Evolutionary conservation across 23 red algal genomes (phyloP), one percentile per base, ranked within the genome.

Genomic region (Porphyridium purpureum): DNA sequence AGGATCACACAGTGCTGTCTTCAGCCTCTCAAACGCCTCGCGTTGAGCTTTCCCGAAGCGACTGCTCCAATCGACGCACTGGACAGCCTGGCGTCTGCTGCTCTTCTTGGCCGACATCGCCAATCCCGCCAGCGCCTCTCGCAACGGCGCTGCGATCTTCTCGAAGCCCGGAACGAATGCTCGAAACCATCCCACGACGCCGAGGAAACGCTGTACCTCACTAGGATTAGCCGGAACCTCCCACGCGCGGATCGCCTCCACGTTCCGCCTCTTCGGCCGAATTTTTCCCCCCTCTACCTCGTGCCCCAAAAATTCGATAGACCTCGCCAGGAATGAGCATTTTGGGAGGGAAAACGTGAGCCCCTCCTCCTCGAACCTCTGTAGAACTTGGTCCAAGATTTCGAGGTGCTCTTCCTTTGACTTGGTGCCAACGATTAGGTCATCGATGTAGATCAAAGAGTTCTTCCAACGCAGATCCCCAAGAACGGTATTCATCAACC

Each of bases 241-340:
- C 0, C 31, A 2, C 27, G 15, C 27, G 21, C 8, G 25, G 60
- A 66, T 5, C 17, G 40, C 1, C 21, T 22, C 30, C 11, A 8
- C 31, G 30, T 49, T 44, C 30, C 22, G 44, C 4, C 5, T 41
- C 0, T 31, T 38, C 2, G 66, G 28, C 24, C 19, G 0, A 22
- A 78, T 29, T 23, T 63, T 35, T 24, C 59, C 60, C 8, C 32
- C 27, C 2, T 27, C 27, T 14, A 78, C 49, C 26, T 57, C 49
- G 31, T 78, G 72, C 1, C 59, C 72, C 4, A 78, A 49, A 26
- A 66, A 78, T 20, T 1, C 55, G 8, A 78, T 34, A 5, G 38
- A 22, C 7, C 28, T 19, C 0, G 49, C 29, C 29, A 66, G 35
- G 46, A 78, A 57, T 32, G 2, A 1, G 33, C 49, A 78, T 29